Conservation (phyloP, 768 basidiomycete genomes). For the Boletales sp. region DNA sequence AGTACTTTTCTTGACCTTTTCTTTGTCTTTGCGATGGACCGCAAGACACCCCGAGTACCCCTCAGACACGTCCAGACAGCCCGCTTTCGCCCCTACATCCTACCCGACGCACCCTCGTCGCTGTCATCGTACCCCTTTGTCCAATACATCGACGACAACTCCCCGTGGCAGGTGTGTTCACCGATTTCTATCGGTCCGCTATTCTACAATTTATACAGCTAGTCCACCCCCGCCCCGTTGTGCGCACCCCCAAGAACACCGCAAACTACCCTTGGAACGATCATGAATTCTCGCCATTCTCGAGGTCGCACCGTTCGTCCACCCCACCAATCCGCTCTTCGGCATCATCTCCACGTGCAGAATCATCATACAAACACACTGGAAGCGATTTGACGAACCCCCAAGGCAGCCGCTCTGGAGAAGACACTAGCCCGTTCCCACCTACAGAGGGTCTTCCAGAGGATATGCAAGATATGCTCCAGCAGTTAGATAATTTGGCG, state of each 20-base stretch:
- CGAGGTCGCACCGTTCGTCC: slow-evolving; percentile 4
- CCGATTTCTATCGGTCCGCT: background rate
- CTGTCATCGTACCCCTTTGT: slow-evolving; percentile 5
- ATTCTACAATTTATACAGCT: too few relatives aligned
- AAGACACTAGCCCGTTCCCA: background rate
- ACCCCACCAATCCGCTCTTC: slow-evolving; percentile 18
- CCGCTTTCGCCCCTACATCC: slow-evolving; percentile 9
- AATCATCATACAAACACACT: slow-evolving; percentile 16
- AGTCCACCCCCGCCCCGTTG: too few relatives aligned
- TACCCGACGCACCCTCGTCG: slow-evolving; percentile 7
- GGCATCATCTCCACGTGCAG: background rate
- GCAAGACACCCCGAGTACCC: background rate
- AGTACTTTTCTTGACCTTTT: background rate
- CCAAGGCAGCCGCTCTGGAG: background rate
- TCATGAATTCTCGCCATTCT: background rate
- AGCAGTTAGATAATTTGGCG: slow-evolving; percentile 27
- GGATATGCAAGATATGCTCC: slow-evolving; percentile 26
- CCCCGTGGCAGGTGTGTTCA: background rate
- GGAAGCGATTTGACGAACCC: background rate
- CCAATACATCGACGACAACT: background rate
- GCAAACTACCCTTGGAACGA: too few relatives aligned
- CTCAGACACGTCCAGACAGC: slow-evolving; percentile 18
- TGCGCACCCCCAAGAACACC: too few relatives aligned
- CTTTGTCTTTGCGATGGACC: background rate
- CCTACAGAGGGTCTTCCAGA: slow-evolving; percentile 18